Evolutionary conservation across 1,139 yeast genomes (phyloP).

Genomic region (Kodamaea alishanica): DNA sequence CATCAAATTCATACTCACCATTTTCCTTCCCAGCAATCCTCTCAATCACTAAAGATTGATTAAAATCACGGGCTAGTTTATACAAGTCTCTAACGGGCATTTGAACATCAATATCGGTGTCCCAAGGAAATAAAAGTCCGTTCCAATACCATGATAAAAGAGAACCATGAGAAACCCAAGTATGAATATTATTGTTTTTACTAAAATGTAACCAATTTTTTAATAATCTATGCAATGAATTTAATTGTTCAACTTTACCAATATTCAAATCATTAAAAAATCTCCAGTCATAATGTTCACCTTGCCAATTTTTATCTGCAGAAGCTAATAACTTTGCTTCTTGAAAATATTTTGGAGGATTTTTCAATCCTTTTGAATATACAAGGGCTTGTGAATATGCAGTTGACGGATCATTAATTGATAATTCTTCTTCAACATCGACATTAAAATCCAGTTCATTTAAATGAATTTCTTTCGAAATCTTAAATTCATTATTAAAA

Average conservation of each 20-base stretch:
- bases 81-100: conserved; percentile 23
- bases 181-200: conserved; percentile 25
- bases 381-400: no score
- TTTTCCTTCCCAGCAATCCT: conserved; percentile 15
- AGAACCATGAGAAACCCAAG: conserved; percentile 45
- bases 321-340: conserved; percentile 28
- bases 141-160: conserved; percentile 26
- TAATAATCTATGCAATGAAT: conserved; percentile 27
- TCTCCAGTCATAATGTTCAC: conserved; percentile 47
- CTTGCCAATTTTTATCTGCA: conserved; percentile 23
- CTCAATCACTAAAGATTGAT: conserved; percentile 20
- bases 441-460: conserved; percentile 14
- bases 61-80: conserved; percentile 17
- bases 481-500: conserved; percentile 3
- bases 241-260: conserved; percentile 26
- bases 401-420: no score
- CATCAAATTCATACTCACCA: conserved; percentile 15
- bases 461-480: conserved; percentile 9
- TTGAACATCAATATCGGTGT: conserved; percentile 24
- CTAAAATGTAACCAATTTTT: conserved; percentile 33
- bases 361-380: conserved; percentile 5
- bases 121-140: conserved; percentile 27
- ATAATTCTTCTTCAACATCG: conserved; percentile 8
- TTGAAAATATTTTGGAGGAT: conserved; percentile 31
- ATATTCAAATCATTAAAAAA: conserved; percentile 29